Percentiles rank a stretch among this genome's conserved stretches.
Conservation (phyloP, 331 rosid genomes). For the Phaseolus coccineus region DNA sequence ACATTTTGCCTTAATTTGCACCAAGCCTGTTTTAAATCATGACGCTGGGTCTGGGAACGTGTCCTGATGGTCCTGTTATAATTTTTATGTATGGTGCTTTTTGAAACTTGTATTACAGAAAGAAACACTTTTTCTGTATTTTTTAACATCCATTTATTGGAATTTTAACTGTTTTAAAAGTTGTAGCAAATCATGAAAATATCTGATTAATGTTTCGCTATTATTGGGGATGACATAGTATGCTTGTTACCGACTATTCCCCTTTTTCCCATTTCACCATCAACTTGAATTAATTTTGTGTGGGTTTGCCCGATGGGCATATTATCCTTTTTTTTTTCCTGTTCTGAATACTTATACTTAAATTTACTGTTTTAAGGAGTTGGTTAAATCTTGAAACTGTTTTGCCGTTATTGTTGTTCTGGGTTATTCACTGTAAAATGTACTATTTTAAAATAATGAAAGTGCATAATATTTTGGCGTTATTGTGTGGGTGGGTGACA, state of each 20-base stretch:
- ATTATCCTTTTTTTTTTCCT: slow-evolving; percentile 13
- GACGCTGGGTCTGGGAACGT: neutral
- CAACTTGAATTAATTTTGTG: neutral
- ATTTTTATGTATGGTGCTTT: neutral
- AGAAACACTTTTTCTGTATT: neutral
- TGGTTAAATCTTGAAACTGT: neutral
- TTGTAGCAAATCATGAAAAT: neutral
- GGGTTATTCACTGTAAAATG: neutral
- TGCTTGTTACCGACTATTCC: neutral
- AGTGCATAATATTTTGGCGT: neutral
- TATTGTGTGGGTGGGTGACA: neutral
- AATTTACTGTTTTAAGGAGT: neutral
- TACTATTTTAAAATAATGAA: neutral
- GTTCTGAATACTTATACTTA: slow-evolving; percentile 9
- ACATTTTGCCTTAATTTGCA: neutral
- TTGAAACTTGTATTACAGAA: neutral
- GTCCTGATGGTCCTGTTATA: neutral
- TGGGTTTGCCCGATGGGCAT: neutral
- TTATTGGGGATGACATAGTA: neutral
- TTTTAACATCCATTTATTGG: neutral
- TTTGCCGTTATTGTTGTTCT: neutral
- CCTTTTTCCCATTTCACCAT: neutral
- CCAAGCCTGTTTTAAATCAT: neutral
- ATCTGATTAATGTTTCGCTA: neutral
- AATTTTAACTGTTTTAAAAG: neutral